A percentile compares a stretch with the other conserved stretches of the same genome.
Evolutionary conservation across 805 yeast genomes (phyloP).

Genomic region (Ogataea neopini): DNA sequence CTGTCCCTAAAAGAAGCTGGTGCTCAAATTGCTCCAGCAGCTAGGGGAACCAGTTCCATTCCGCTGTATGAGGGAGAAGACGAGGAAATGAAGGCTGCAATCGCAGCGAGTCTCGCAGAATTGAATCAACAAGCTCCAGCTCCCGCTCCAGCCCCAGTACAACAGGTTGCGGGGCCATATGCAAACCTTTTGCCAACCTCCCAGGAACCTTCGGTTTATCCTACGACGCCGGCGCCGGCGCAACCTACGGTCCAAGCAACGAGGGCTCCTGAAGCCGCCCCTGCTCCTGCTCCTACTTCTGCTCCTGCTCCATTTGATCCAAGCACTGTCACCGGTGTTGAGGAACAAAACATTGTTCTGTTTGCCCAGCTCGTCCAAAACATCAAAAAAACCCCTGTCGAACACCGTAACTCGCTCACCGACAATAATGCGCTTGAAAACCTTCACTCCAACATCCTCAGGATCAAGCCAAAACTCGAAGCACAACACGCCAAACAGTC

Average conservation of each 20-base stretch:
- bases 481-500: conserved; percentile 56
- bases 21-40: conserved; percentile 7
- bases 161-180: conserved; percentile 31
- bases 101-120: conserved; percentile 85
- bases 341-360: conserved; percentile 67
- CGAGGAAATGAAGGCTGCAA: conserved; percentile 90
- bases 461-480: conserved; percentile 69
- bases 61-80: conserved; percentile 60
- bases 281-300: background rate
- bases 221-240: background rate
- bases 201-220: background rate
- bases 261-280: background rate
- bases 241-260: background rate
- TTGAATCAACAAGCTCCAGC: conserved; percentile 41
- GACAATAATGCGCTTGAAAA: conserved; percentile 54
- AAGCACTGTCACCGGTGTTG: conserved; percentile 52
- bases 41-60: background rate
- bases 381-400: conserved; percentile 44
- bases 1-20: conserved; percentile 65
- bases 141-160: conserved; percentile 7
- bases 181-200: conserved; percentile 27
- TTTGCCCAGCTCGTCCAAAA: conserved; percentile 68
- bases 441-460: conserved; percentile 58
- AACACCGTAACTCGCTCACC: conserved; percentile 33
- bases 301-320: conserved; percentile 6